These are phyloP conservation scores for Paradendryphiella salina DNA, from an alignment of 2,329 filamentous ascomycete species.

Conservation along the genomic window DNA sequence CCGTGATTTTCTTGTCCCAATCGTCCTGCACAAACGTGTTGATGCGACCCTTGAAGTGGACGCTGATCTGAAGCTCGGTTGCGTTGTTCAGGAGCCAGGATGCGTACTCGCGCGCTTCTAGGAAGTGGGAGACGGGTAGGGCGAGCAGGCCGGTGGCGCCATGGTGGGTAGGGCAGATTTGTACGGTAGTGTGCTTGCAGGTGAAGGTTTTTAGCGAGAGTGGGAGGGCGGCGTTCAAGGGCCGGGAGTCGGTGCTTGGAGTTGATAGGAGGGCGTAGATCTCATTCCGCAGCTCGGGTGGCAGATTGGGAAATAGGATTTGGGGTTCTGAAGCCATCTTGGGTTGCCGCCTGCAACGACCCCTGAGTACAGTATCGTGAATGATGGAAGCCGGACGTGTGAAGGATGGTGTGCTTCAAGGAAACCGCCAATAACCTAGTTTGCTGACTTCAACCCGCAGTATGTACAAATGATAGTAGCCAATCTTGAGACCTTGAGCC, in stretches of 20 bases:
- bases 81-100: constrained; percentile 27
- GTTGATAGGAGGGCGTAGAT: constrained; percentile 31
- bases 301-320: constrained; percentile 30
- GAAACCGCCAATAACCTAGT: background rate
- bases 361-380: background rate
- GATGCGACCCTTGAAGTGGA: constrained; percentile 34
- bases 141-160: constrained; percentile 29
- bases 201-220: constrained; percentile 29
- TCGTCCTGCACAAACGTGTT: constrained; percentile 33
- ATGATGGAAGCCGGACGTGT: background rate
- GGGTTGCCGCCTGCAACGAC: background rate
- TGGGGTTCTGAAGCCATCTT: constrained; percentile 11
- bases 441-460: background rate
- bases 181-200: constrained; percentile 32
- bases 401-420: too few species aligned
- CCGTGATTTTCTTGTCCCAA: constrained; percentile 33
- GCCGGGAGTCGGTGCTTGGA: background rate
- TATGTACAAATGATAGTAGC: background rate
- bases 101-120: constrained; percentile 35
- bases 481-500: background rate
- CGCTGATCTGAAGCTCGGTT: constrained; percentile 23
- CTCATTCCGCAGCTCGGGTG: constrained; percentile 39
- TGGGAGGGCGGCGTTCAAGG: constrained; percentile 22
- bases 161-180: constrained; percentile 29
- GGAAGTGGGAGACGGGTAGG: constrained; percentile 21